Base-by-base conservation (phyloP, 2,329 filamentous ascomycete species). In the Trichocomaceae sp. region DNA sequence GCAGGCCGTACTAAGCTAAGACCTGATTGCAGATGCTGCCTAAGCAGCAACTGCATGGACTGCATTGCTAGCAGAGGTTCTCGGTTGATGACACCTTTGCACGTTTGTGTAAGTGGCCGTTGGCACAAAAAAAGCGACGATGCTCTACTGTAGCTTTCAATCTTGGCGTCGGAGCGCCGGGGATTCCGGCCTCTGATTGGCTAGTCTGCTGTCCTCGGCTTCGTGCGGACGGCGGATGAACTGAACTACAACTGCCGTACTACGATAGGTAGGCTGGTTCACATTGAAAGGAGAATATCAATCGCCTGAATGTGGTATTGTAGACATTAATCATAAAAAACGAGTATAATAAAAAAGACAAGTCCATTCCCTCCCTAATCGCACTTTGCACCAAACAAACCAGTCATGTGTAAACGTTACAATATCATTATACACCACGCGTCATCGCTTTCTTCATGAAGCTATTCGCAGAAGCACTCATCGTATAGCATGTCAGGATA, bases 21-120 rank as follows among this genome's bases (percentile, higher is more conserved):
- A 23, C 62, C 64, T 17, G 65, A 63, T 52, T 65, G 65, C 23
- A 73, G 58, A 50, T 69, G 68, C 62, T 72, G 71, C 63, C 69
- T 61, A 50, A 73, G 57, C 60, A 73, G 63, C 59, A 69, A 65
- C 65, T 67, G 69, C 64, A 72, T 64, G 50, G 70, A 62, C 60
- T 72, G 71, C 71, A 74, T 74, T 63, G 64, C 69, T 31, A 39
- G 48, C 48, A 60, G 50, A 55, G 47, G 39, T 9, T 19, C 37
- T 19, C 37, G 3, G 15, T 42, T 8, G 19, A 6, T 9, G 19
- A 3, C 13, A 13, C 12, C 9, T 10, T 35, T 35, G 31, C 3
- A 15, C 5, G 8, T 15, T 15, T 2, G 5, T 35, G 8, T 35
- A 17, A 31, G 12, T 31, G 15, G 13, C 17, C n/a, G n/a, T n/a